A percentile compares a stretch with the other conserved stretches of the same genome.
Conservation (phyloP, 768 basidiomycete species). For the Galerina sulciceps region DNA sequence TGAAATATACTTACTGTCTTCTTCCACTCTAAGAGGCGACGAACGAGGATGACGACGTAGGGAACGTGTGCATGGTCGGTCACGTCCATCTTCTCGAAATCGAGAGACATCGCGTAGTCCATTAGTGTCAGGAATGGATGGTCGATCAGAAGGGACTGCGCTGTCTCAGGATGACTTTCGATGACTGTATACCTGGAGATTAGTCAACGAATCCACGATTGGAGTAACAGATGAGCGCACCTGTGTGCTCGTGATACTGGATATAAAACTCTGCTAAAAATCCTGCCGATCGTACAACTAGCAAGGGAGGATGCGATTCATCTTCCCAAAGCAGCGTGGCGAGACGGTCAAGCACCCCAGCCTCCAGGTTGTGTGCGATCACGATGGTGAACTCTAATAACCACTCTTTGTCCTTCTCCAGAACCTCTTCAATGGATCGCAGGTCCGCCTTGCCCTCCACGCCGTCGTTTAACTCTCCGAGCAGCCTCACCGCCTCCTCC, state of each 20-base stretch:
- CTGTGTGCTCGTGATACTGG: conserved; percentile 87
- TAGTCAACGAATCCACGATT: neutral
- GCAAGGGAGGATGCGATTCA: conserved; percentile 63
- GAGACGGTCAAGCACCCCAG: conserved; percentile 57
- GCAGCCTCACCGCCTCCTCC: conserved; percentile 72
- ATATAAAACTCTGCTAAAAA: conserved; percentile 89
- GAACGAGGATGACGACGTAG: conserved; percentile 87
- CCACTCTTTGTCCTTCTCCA: conserved; percentile 50
- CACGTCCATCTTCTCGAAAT: conserved; percentile 81
- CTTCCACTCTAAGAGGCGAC: conserved; percentile 85
- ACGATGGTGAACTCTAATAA: conserved; percentile 70
- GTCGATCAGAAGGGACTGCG: conserved; percentile 82
- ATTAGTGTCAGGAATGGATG: conserved; percentile 85
- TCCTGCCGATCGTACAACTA: conserved; percentile 83
- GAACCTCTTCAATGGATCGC: conserved; percentile 56
- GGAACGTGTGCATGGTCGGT: conserved; percentile 92
- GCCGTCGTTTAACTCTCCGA: conserved; percentile 86
- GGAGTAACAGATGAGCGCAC: conserved; percentile 45
- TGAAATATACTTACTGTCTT: conserved; percentile 51
- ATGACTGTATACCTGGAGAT: conserved; percentile 58
- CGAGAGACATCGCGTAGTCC: conserved; percentile 70
- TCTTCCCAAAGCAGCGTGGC: conserved; percentile 72
- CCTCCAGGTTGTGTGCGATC: conserved; percentile 81
- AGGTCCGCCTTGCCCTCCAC: conserved; percentile 74
- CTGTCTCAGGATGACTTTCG: conserved; percentile 82